A percentile compares a stretch with the other conserved stretches of the same genome.
phyloP scores from a whole-genome alignment of 352 stramenopile genomes.

The Saprolegnia diclina region DNA sequence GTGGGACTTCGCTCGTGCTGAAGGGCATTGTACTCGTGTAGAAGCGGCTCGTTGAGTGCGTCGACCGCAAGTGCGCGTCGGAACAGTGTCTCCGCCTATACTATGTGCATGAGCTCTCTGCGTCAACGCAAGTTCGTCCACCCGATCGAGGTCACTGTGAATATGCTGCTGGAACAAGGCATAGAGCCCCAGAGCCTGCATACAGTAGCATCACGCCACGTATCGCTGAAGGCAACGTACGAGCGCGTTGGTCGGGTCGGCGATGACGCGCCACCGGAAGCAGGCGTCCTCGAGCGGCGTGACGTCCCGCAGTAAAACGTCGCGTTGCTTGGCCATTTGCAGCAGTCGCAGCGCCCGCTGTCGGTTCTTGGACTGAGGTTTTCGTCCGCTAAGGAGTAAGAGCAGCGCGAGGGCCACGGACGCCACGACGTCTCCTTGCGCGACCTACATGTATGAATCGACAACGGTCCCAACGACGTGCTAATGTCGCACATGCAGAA shows the following conservation, averaged over 20 bases:
- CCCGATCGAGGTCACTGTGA: conserved; percentile 51
- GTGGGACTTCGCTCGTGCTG: conserved; percentile 44
- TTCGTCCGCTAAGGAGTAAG: neutral
- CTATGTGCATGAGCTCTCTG: neutral
- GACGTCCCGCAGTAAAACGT: conserved; percentile 31
- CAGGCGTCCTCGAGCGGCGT: conserved; percentile 38
- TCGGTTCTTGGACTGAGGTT: conserved; percentile 27
- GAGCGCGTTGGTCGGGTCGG: conserved; percentile 44
- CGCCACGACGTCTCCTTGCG: neutral
- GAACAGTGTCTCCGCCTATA: conserved; percentile 55
- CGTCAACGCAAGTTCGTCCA: conserved; percentile 24
- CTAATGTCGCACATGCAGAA: neutral
- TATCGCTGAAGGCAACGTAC: conserved; percentile 28
- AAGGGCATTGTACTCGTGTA: conserved; percentile 59
- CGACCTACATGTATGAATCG: neutral
- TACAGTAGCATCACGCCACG: too few species aligned
- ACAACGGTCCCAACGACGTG: neutral
- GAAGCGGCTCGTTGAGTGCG: conserved; percentile 39
- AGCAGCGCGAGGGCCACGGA: conserved; percentile 7
- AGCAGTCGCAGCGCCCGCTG: conserved; percentile 38
- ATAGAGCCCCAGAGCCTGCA: conserved; percentile 55
- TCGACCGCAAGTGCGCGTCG: conserved; percentile 54
- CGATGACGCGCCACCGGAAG: conserved; percentile 61
- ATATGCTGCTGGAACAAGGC: conserved; percentile 57
- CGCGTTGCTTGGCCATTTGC: conserved; percentile 29